Base-by-base conservation (phyloP, 2,329 filamentous ascomycete species). In the Didymella exigua region DNA sequence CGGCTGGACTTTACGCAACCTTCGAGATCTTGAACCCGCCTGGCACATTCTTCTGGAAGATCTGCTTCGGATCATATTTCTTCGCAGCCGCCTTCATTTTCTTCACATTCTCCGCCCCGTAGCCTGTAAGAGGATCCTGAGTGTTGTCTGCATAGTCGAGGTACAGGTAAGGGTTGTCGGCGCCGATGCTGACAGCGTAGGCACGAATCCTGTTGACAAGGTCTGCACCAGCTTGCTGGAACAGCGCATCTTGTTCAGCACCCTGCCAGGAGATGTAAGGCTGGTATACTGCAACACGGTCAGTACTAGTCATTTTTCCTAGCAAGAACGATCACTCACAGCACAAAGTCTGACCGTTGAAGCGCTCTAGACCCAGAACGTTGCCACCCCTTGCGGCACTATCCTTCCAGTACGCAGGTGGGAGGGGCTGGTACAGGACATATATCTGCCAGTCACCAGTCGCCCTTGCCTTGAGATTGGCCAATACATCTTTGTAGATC, bases 401-500 rank as follows among this genome's bases (percentile, higher is more conserved):
- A 13, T 75, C 62, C 45, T 69, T 58, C 41, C 65, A 68, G 54
- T 75, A 72, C 3, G 75, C 60, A n/a, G 71, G 70, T 11, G 78
- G 74, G 23, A 80, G 68, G 23, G 77, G 67, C 58, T 77, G 75
- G 46, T 76, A 73, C 6, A 72, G 65, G 11, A 59, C 62, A 7
- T 75, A 66, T 14, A 69, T 72, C 14, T 66, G 48, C 60, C 74
- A 75, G 42, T 76, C 67, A 18, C 66, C 67, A 1, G 65, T 64
- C 1, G 67, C 63, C 36, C 61, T 55, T 9, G 56, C 62, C 36
- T 71, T 71, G 46, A 74, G 54, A 31, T 64, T 69, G 24, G 65
- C 66, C 37, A 77, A 68, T 53, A 79, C 71, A 11, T 73, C 69
- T 37, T 70, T 62, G 62, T 79, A 78, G 49, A 78, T 73, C 49